phyloP scores from a whole-genome alignment of 257 asterid species.

The Solanum pimpinellifolium region DNA sequence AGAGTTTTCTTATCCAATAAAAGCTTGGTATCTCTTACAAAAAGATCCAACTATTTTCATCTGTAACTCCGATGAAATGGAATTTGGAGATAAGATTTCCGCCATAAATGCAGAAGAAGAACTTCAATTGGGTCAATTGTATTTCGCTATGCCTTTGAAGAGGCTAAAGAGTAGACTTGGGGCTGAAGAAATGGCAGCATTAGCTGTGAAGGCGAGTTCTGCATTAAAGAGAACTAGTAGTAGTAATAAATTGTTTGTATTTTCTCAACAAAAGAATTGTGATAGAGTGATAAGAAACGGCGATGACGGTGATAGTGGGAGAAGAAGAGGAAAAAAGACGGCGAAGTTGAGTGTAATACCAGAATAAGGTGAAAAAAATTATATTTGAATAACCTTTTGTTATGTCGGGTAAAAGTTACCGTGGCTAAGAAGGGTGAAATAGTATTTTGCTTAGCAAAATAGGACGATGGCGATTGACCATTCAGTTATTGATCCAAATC shows the following conservation, averaged over 20 bases:
- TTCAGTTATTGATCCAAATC: background rate
- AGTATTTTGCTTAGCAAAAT: background rate
- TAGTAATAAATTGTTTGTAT: constrained; percentile 18
- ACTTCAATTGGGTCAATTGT: constrained; percentile 76
- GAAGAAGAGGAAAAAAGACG: constrained; percentile 22
- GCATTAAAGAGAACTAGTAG: constrained; percentile 25
- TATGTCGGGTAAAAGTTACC: background rate
- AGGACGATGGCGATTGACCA: background rate
- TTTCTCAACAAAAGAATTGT: constrained; percentile 3
- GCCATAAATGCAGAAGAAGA: constrained; percentile 62
- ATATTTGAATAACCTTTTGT: background rate
- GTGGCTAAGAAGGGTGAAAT: background rate
- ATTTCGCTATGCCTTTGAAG: constrained; percentile 70
- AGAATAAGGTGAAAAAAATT: constrained; percentile 33
- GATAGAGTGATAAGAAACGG: background rate
- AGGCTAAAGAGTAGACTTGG: constrained; percentile 41
- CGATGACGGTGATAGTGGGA: background rate
- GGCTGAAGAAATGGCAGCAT: constrained; percentile 94
- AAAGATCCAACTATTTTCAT: constrained; percentile 55
- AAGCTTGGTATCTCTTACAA: constrained; percentile 57
- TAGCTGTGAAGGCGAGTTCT: constrained; percentile 88
- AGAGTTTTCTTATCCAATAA: constrained; percentile 66
- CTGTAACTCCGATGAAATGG: constrained; percentile 90
- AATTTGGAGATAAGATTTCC: constrained; percentile 51
- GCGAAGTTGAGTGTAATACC: constrained; percentile 55